A percentile compares a stretch with the other conserved stretches of the same genome.
Evolutionary conservation across 192 early-diverging fungal species (phyloP).

Genomic region (Dissophora ornata): DNA sequence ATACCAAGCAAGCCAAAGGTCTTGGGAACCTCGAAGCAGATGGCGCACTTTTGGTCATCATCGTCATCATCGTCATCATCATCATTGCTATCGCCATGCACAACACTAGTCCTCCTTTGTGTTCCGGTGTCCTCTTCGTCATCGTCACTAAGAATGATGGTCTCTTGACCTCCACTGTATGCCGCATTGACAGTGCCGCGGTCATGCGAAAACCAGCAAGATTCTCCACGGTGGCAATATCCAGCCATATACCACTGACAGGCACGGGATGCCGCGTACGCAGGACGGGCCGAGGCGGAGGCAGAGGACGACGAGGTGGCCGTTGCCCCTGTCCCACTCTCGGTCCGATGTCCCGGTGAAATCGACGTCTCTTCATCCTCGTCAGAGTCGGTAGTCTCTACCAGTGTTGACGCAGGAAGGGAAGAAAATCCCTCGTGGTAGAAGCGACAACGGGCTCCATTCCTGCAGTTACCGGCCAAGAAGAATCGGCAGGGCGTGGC

Average conservation of each 20-base stretch:
- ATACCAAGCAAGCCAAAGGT: slow-evolving; percentile 49
- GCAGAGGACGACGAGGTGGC: not conserved
- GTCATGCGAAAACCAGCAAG: slow-evolving; percentile 52
- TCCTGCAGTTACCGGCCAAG: slow-evolving; percentile 36
- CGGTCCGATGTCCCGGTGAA: not conserved
- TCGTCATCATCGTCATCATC: slow-evolving; percentile 1
- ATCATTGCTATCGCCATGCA: not conserved
- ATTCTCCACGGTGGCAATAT: slow-evolving; percentile 45
- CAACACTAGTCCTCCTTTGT: not conserved
- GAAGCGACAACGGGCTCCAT: slow-evolving; percentile 28
- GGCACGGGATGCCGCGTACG: slow-evolving; percentile 20
- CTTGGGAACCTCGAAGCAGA: slow-evolving; percentile 37
- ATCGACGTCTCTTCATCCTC: slow-evolving; percentile 7
- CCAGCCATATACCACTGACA: slow-evolving; percentile 51
- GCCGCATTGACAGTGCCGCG: slow-evolving; percentile 6
- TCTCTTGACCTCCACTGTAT: not conserved
- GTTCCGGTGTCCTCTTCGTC: slow-evolving; percentile 8
- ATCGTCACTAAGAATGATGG: slow-evolving; percentile 1
- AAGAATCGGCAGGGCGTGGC: slow-evolving; percentile 29
- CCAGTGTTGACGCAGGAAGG: not conserved
- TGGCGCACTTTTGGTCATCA: slow-evolving; percentile 42
- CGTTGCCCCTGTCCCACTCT: not conserved
- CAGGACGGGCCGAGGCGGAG: slow-evolving; percentile 6
- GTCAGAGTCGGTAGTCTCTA: not conserved
- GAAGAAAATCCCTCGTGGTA: slow-evolving; percentile 46